phyloP scores from a whole-genome alignment of 2,329 filamentous ascomycete species.

The Trichoderma brevicompactum region DNA sequence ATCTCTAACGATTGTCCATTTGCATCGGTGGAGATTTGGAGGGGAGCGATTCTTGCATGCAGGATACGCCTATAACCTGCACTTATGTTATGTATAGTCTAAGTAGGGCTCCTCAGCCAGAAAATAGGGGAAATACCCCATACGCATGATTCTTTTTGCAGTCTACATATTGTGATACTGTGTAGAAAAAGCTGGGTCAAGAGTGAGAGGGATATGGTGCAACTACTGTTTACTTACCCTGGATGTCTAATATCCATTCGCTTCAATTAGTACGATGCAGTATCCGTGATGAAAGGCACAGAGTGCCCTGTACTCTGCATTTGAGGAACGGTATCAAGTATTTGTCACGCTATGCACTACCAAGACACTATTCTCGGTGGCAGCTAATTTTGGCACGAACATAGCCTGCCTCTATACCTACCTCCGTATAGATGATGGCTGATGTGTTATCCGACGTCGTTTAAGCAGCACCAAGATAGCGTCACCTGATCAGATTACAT shows the following conservation, averaged over 20 bases:
- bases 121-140: neutral
- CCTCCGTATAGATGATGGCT: no score
- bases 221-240: neutral
- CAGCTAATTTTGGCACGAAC: no score
- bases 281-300: no score
- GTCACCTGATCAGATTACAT: neutral
- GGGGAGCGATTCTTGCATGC: conserved; percentile 3
- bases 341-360: no score
- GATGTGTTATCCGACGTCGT: no score
- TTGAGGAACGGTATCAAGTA: no score
- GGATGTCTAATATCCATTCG: neutral
- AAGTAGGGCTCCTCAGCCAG: neutral
- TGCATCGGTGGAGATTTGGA: conserved; percentile 8
- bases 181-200: no score
- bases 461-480: neutral
- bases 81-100: conserved; percentile 14
- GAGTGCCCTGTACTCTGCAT: no score
- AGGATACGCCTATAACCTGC: conserved; percentile 15
- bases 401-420: no score
- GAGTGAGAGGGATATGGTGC: neutral
- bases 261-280: no score
- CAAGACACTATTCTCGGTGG: no score
- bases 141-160: neutral
- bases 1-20: conserved; percentile 16
- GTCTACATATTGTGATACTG: neutral